Conservation (phyloP, 176 grass and related monocot species). For the Otatea glauca region DNA sequence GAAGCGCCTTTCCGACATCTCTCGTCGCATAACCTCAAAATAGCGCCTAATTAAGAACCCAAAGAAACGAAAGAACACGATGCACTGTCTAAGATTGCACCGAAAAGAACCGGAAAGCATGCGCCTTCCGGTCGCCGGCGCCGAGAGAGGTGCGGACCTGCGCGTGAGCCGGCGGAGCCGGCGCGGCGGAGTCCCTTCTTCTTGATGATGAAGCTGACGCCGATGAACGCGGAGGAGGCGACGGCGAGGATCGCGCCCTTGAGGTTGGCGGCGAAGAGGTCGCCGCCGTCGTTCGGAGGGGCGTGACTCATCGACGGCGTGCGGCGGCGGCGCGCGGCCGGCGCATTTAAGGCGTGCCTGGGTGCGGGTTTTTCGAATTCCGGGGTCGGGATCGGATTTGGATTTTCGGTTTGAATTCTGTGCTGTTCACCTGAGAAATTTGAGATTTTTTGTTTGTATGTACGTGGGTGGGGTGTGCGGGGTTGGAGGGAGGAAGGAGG, state of each 20-base stretch:
- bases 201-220: slow-evolving; percentile 99
- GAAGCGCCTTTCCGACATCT: slow-evolving; percentile 9
- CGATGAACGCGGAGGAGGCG: slow-evolving; percentile 90
- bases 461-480: neutral
- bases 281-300: slow-evolving; percentile 45
- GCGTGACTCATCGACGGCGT: slow-evolving; percentile 47
- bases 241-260: slow-evolving; percentile 83
- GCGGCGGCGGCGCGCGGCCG: slow-evolving; percentile 31
- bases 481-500: neutral
- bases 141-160: slow-evolving; percentile 49
- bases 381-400: neutral
- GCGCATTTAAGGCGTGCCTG: slow-evolving; percentile 39
- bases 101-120: slow-evolving; percentile 19
- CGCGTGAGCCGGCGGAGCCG: slow-evolving; percentile 62
- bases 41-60: neutral
- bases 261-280: slow-evolving; percentile 85
- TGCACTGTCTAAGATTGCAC: slow-evolving; percentile 39
- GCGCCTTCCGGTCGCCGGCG: slow-evolving; percentile 17
- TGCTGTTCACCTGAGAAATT: neutral
- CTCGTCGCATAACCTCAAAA: slow-evolving; percentile 13
- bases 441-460: neutral
- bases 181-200: slow-evolving; percentile 94
- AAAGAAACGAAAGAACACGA: neutral
- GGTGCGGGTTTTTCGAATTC: slow-evolving; percentile 39
- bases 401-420: neutral